Percentiles rank a stretch among this genome's conserved stretches.
These are phyloP conservation scores for Pythium monospermum DNA, from an alignment of 352 stramenopile genomes.

Conservation along the genomic window DNA sequence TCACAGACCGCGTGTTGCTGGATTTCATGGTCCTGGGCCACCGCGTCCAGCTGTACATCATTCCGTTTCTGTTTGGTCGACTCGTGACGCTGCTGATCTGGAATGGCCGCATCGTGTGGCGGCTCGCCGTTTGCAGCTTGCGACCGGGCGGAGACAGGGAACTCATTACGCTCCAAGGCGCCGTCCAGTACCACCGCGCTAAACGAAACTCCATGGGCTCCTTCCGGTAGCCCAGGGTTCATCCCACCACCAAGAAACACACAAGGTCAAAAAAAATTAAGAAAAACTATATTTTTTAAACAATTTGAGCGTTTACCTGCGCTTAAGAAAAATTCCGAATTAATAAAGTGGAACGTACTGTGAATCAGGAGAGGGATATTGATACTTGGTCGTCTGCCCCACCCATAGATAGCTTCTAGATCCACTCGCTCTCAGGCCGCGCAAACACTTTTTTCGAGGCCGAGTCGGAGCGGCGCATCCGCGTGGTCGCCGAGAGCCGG, in stretches of 20 bases:
- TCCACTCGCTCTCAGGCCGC: constrained; percentile 23
- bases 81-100: constrained; percentile 5
- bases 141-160: not conserved
- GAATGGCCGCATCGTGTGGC: constrained; percentile 6
- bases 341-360: too few relatives aligned
- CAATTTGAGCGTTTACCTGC: too few relatives aligned
- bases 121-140: not conserved
- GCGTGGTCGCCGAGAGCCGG: not conserved
- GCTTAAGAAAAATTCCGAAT: too few relatives aligned
- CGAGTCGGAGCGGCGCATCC: constrained; percentile 13
- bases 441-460: constrained; percentile 15
- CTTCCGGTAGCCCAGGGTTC: too few relatives aligned
- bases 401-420: not conserved
- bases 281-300: too few relatives aligned
- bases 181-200: constrained; percentile 3
- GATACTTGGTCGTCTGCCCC: not conserved
- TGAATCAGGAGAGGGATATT: too few relatives aligned
- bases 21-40: not conserved
- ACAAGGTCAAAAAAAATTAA: too few relatives aligned
- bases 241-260: too few relatives aligned
- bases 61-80: constrained; percentile 6
- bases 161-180: constrained; percentile 2
- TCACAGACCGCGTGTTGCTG: not conserved
- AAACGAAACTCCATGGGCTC: too few relatives aligned
- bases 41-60: not conserved